Evolutionary conservation across 2,329 filamentous ascomycete species (phyloP).

Genomic region (Botryotinia globosa): DNA sequence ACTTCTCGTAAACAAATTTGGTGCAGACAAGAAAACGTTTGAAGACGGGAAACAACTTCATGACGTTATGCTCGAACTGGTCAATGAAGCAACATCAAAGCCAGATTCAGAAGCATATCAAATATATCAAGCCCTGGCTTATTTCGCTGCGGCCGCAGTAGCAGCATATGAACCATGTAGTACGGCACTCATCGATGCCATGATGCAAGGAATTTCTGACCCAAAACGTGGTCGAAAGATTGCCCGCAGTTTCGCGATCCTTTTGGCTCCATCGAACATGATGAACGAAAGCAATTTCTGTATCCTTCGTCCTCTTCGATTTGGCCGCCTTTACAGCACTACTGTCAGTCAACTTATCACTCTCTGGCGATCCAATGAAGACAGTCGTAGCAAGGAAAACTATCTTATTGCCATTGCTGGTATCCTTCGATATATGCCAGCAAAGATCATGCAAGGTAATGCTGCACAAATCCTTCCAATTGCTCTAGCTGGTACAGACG

Average conservation of each 20-base stretch:
- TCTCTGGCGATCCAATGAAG: constrained; percentile 23
- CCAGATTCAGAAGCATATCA: constrained; percentile 22
- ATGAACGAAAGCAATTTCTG: constrained; percentile 36
- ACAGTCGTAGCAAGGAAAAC: constrained; percentile 27
- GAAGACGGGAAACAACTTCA: constrained; percentile 20
- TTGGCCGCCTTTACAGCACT: constrained; percentile 28
- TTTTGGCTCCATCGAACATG: constrained; percentile 33
- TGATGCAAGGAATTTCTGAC: constrained; percentile 30
- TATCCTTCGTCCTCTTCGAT: constrained; percentile 32
- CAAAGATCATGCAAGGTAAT: constrained; percentile 22
- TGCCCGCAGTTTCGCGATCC: constrained; percentile 34
- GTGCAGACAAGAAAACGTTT: constrained; percentile 23
- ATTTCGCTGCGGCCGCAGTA: constrained; percentile 34
- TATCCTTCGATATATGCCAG: constrained; percentile 31
- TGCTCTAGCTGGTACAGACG: constrained; percentile 32
- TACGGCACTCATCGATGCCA: constrained; percentile 26
- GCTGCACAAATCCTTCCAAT: constrained; percentile 28
- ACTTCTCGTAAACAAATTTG: constrained; percentile 37
- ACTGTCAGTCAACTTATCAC: constrained; percentile 24
- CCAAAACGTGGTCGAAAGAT: constrained; percentile 26
- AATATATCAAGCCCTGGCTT: constrained; percentile 32
- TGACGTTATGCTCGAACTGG: constrained; percentile 24
- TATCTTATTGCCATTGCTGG: constrained; percentile 35
- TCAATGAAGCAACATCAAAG: constrained; percentile 15
- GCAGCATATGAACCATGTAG: constrained; percentile 28